These are phyloP conservation scores for Pistacia atlantica DNA, from an alignment of 345 rosid species.

Conservation along the genomic window DNA sequence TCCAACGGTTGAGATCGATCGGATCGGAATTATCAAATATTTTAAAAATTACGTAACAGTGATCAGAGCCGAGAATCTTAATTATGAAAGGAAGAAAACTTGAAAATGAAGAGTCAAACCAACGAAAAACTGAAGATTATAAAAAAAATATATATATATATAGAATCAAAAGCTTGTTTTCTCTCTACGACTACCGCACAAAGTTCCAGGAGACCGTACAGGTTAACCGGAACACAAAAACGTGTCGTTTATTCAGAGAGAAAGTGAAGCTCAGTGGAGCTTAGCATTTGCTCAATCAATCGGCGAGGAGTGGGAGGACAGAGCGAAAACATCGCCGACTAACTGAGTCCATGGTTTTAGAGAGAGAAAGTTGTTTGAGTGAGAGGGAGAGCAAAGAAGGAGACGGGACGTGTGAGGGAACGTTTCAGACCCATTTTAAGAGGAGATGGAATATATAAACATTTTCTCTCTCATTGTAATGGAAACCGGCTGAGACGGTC, in stretches of 20 bases:
- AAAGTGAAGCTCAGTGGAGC: background rate
- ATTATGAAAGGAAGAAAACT: background rate
- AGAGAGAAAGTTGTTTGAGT: background rate
- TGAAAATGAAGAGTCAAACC: background rate
- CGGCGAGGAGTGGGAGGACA: slow-evolving; percentile 19
- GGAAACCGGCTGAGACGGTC: slow-evolving; percentile 35
- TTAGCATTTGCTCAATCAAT: slow-evolving; percentile 22
- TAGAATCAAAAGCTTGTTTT: background rate
- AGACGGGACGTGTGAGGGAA: slow-evolving; percentile 48
- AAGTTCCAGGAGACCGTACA: slow-evolving; percentile 12
- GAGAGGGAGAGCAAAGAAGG: slow-evolving; percentile 12
- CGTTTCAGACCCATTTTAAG: slow-evolving; percentile 38
- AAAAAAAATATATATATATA: background rate
- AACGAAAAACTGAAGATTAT: slow-evolving; percentile 17
- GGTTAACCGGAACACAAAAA: background rate
- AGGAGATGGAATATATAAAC: slow-evolving; percentile 39
- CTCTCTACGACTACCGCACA: slow-evolving; percentile 6
- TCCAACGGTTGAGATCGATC: slow-evolving; percentile 25
- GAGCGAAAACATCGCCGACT: slow-evolving; percentile 31
- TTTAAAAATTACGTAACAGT: slow-evolving; percentile 4
- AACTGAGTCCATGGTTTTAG: slow-evolving; percentile 10
- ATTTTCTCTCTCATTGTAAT: slow-evolving; percentile 32
- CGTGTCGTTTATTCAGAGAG: slow-evolving; percentile 16
- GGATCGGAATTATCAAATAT: slow-evolving; percentile 19
- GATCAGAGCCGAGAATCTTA: slow-evolving; percentile 3